These are phyloP conservation scores for Aureobasidium sp. DNA, from an alignment of 2,329 filamentous ascomycete genomes.

Conservation along the genomic window DNA sequence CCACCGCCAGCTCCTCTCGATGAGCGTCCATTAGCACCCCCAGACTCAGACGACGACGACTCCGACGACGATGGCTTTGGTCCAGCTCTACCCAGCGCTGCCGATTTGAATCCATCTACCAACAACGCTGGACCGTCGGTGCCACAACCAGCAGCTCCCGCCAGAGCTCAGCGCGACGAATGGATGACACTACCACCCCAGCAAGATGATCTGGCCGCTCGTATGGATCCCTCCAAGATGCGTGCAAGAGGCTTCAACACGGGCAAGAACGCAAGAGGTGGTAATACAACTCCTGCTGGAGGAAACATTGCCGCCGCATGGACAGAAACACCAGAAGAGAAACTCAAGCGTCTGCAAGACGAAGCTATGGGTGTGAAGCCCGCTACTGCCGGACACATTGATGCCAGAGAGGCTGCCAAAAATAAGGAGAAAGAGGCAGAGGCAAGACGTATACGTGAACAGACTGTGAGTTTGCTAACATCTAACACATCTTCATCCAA, in stretches of 20 bases:
- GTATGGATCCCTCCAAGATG: conserved; percentile 76
- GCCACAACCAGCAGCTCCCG: not conserved
- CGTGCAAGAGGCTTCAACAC: conserved; percentile 76
- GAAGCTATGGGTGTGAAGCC: conserved; percentile 51
- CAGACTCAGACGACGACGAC: conserved; percentile 21
- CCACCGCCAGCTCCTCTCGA: conserved; percentile 43
- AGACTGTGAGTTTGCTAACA: conserved; percentile 40
- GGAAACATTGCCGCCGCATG: conserved; percentile 53
- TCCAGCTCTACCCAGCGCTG: conserved; percentile 31
- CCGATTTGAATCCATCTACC: not conserved
- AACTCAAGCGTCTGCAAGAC: conserved; percentile 69
- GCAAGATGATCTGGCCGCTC: conserved; percentile 43
- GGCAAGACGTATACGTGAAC: conserved; percentile 46
- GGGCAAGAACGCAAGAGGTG: conserved; percentile 47
- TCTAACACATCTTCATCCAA: conserved; percentile 9
- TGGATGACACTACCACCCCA: conserved; percentile 46
- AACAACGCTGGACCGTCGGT: not conserved
- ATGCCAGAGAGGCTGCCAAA: conserved; percentile 4
- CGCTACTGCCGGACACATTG: not conserved
- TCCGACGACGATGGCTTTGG: conserved; percentile 36
- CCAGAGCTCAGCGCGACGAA: conserved; percentile 60
- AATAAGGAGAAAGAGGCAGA: conserved; percentile 35
- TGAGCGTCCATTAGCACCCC: conserved; percentile 35
- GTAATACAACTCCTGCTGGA: conserved; percentile 23
- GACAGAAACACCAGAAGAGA: conserved; percentile 88